phyloP scores from a whole-genome alignment of 495 filamentous ascomycete species.

The Lasiosphaeriaceae sp. region DNA sequence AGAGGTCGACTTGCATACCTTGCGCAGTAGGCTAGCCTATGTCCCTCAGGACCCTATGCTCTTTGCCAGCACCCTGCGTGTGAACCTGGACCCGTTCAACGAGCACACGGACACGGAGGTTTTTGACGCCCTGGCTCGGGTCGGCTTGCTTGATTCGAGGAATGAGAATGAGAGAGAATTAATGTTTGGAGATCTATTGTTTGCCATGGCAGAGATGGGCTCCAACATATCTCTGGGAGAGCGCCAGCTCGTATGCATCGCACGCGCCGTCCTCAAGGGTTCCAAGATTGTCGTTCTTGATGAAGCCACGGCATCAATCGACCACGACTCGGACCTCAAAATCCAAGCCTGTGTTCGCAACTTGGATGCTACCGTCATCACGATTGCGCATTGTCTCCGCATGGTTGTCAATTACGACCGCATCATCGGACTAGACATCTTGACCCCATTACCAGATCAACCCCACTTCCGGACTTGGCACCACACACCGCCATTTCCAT shows the following conservation, averaged over 20 bases:
- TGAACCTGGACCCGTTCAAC: conserved; percentile 44
- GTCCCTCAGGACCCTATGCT: conserved; percentile 44
- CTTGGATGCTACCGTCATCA: conserved; percentile 10
- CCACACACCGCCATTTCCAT: too few species aligned
- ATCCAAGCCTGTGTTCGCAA: conserved; percentile 15
- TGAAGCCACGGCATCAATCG: conserved; percentile 15
- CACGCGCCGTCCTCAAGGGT: conserved; percentile 7
- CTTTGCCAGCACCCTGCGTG: conserved; percentile 41
- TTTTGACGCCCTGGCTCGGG: conserved; percentile 3
- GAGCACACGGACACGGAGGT: conserved; percentile 44
- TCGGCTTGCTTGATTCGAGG: conserved; percentile 6
- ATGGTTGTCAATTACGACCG: conserved; percentile 16
- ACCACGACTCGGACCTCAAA: conserved; percentile 8
- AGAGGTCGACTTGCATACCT: conserved; percentile 34
- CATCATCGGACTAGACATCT: conserved; percentile 58
- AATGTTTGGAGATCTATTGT: conserved; percentile 10
- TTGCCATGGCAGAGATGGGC: conserved; percentile 7
- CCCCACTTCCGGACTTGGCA: too few species aligned
- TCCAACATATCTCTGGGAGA: conserved; percentile 16
- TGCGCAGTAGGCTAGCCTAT: conserved; percentile 44
- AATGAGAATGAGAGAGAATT: too few species aligned
- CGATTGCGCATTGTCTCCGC: conserved; percentile 16
- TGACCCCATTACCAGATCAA: too few species aligned
- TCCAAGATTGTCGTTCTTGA: conserved; percentile 15
- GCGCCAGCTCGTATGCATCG: conserved; percentile 17